Evolutionary conservation across 768 basidiomycete genomes (phyloP), one percentile per base, ranked within the genome.

Genomic region (Mycena amicta): DNA sequence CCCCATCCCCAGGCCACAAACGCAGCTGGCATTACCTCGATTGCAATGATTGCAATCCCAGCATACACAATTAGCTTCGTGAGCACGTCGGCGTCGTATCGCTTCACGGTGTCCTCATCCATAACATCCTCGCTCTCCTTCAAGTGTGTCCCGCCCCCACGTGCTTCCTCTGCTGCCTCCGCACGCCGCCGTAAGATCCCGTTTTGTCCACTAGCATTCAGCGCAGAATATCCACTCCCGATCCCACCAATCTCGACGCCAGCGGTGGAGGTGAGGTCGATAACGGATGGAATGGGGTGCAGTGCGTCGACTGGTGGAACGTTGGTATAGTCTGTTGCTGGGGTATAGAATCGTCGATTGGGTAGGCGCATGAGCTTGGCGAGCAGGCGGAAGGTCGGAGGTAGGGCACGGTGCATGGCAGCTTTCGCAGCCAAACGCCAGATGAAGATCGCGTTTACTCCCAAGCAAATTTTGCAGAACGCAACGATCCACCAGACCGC

Each of bases 381-480:
- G 59, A 92, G 77, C 45, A 85, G 74, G 57, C 95, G 89, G 81
- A 93, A 97, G 18, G 86, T 78, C 0, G 93, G 92, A 1, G 95
- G 95, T 0, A 98, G 84, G 45, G 89, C 73, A 5, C 84, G 66
- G 65, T 93, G 90, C 20, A 93, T 72, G 2, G 83, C 68, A 0
- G 86, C 83, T 72, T 98, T 98, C 8, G 92, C 92, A 39, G 92
- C 65, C 43, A 98, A 76, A 40, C 96, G 89, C 95, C 95, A 98
- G 0, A 80, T 72, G 67, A 98, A 92, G 70, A 98, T 93, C 18
- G 82, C 70, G 5, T 88, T 66, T 56, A 98, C 82, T 22, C 95
- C 95, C 86, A 78, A 62, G 4, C 72, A 60, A 75, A 82, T 79
- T 67, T 85, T 85, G 16, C 77, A 40, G 1, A 72, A 55, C 4